These are phyloP conservation scores for Yamadazyma trypodendri DNA, from an alignment of 1,139 yeast genomes.

Conservation along the genomic window DNA sequence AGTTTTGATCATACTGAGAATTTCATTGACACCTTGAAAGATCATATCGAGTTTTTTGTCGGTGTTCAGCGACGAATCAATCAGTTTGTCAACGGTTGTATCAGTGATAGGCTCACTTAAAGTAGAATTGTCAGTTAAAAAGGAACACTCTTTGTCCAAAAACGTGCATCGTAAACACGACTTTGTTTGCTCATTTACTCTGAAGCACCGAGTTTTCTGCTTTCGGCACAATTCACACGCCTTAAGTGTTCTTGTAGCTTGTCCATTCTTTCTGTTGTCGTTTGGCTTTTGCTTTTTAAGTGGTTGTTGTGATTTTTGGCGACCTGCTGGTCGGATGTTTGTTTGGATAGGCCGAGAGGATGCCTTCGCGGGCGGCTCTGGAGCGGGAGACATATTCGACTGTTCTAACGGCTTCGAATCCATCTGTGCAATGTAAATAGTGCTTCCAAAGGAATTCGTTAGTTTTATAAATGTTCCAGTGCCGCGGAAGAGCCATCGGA, in stretches of 20 bases:
- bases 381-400: not conserved
- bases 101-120: conserved; percentile 4
- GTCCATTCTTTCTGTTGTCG: conserved; percentile 22
- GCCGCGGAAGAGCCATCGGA: conserved; percentile 1
- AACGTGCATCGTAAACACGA: conserved; percentile 60
- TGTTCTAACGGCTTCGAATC: not conserved
- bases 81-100: conserved; percentile 1
- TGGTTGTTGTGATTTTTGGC: not conserved
- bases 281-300: conserved; percentile 5
- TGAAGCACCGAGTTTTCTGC: conserved; percentile 64
- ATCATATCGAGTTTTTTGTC: conserved; percentile 26
- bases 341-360: not conserved
- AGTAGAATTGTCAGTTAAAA: conserved; percentile 16
- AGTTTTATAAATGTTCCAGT: not conserved
- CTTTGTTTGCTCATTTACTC: conserved; percentile 41
- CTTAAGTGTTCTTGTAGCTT: conserved; percentile 47
- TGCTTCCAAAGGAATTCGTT: not conserved
- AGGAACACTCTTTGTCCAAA: conserved; percentile 51
- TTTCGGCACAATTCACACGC: conserved; percentile 62
- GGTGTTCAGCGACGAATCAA: not conserved
- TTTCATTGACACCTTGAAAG: conserved; percentile 32
- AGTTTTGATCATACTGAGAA: conserved; percentile 24
- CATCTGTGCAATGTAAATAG: not conserved
- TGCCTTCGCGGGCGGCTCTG: not conserved
- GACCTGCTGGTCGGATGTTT: not conserved